Base-by-base conservation (phyloP, 2,329 filamentous ascomycete species). In the Claviceps capensis region DNA sequence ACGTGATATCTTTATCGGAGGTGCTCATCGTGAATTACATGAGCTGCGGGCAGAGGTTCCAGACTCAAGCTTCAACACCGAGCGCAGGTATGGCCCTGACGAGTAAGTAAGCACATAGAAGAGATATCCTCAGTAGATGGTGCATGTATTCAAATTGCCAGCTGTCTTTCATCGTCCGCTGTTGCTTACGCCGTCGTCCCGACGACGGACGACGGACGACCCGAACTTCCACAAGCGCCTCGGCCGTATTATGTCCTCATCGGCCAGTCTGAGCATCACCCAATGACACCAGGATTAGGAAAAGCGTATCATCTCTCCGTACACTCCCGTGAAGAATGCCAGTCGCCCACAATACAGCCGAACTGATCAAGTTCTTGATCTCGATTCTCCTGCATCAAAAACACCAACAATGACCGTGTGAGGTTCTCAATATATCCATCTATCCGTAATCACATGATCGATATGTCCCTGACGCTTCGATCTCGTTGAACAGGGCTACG, bases 311-410 rank as follows among this genome's bases (percentile, higher is more conserved):
- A 47, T 11, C 17, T 9, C 19, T 37, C 7, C 23, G 22, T 22
- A 2, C 34, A 38, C 11, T 34, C 16, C 4, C 47, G 14, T 13
- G 11, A 47, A 59, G 49, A 49, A 63, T 53, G 53, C 48, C 51
- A 2, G 16, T 13, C 34, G 17, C 13, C 53, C 67, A 68, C 22
- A 73, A 78, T 30, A 69, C 76, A 19, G 72, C 79, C 30, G 66
- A 67, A 0, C 81, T 85, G 58, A 74, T 86, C 66, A 76, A 74
- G 55, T 85, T 87, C 62, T 71, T 87, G 23, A 73, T 86, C 48
- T 22, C 4, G 22, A 22, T 22, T 22, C 22, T 71, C 72, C 50
- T 86, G 83, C 66, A 83, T 86, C 63, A 73, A 75, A 50, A 67
- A 81, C 64, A 76, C 78, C 9, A 72, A 67, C 59, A 73, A 74